Evolutionary conservation across 768 basidiomycete species (phyloP).

Genomic region (Xerocomus spinulosus): DNA sequence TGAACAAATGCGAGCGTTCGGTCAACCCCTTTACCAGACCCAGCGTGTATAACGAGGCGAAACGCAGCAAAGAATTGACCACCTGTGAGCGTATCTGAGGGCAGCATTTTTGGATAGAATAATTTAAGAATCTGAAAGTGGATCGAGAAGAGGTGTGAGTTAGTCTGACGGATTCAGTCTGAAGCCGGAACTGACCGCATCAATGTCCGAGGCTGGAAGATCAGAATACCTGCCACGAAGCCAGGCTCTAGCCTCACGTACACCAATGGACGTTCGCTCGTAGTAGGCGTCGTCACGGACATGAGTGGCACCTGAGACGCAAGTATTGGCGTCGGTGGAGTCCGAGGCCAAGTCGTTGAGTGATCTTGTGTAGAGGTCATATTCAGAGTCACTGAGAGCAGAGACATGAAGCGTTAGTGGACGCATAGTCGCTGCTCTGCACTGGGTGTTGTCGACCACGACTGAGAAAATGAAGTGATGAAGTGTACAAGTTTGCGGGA

Average conservation of each 20-base stretch:
- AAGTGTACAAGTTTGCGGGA: background rate
- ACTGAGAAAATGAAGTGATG: background rate
- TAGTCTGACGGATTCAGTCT: background rate
- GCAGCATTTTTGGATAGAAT: slow-evolving; percentile 53
- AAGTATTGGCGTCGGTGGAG: slow-evolving; percentile 23
- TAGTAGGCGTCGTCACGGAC: slow-evolving; percentile 45
- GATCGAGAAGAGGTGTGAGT: background rate
- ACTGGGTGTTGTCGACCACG: slow-evolving; percentile 1
- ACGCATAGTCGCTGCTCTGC: slow-evolving; percentile 40
- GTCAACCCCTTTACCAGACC: slow-evolving; percentile 59
- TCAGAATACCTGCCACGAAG: slow-evolving; percentile 63
- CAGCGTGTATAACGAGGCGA: slow-evolving; percentile 59
- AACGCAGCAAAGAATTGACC: slow-evolving; percentile 77
- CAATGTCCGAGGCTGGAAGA: slow-evolving; percentile 49
- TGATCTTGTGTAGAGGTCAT: slow-evolving; percentile 58
- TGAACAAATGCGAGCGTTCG: slow-evolving; percentile 69
- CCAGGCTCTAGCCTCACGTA: slow-evolving; percentile 72
- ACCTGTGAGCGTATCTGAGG: slow-evolving; percentile 51
- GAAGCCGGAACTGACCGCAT: slow-evolving; percentile 43
- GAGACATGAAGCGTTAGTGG: slow-evolving; percentile 67
- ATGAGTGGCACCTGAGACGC: background rate
- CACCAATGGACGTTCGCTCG: slow-evolving; percentile 50
- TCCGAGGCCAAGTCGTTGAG: slow-evolving; percentile 48
- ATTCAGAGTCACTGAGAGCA: slow-evolving; percentile 71
- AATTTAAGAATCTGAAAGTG: slow-evolving; percentile 56